Evolutionary conservation across 257 asterid species (phyloP).

Genomic region (Cynanchum wilfordii): DNA sequence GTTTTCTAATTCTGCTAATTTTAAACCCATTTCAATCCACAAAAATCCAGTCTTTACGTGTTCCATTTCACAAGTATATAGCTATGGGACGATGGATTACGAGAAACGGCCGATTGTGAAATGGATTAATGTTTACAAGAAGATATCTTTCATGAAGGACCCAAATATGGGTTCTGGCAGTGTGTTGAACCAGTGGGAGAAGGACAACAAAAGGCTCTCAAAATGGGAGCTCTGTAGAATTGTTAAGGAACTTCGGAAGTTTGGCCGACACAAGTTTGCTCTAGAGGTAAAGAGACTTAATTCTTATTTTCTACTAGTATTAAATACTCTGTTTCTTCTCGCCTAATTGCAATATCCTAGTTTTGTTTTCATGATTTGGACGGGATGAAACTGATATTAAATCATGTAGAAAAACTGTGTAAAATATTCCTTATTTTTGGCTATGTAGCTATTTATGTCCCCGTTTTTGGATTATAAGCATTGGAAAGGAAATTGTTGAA

Average conservation of each 20-base stretch:
- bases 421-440: neutral
- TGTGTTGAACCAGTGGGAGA: conserved; percentile 72
- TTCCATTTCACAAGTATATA: conserved; percentile 50
- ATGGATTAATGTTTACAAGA: conserved; percentile 64
- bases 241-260: conserved; percentile 83
- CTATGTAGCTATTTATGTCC: neutral
- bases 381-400: neutral
- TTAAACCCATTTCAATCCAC: conserved; percentile 27
- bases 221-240: conserved; percentile 75
- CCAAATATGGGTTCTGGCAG: conserved; percentile 44
- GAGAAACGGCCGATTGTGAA: conserved; percentile 52
- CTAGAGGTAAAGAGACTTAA: conserved; percentile 52
- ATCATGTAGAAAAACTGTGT: neutral
- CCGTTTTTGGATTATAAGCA: neutral
- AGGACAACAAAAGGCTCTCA: conserved; percentile 49
- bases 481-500: neutral
- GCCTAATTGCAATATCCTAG: neutral
- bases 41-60: conserved; percentile 36
- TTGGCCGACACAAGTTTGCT: conserved; percentile 60
- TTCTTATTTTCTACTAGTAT: too few species aligned
- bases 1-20: conserved; percentile 31
- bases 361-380: neutral
- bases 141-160: conserved; percentile 44
- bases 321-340: neutral
- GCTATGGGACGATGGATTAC: conserved; percentile 54